Percentiles rank a stretch among this genome's conserved stretches.
These are phyloP conservation scores for Aspergillus sp. DNA, from an alignment of 2,329 filamentous ascomycete species.

Conservation along the genomic window DNA sequence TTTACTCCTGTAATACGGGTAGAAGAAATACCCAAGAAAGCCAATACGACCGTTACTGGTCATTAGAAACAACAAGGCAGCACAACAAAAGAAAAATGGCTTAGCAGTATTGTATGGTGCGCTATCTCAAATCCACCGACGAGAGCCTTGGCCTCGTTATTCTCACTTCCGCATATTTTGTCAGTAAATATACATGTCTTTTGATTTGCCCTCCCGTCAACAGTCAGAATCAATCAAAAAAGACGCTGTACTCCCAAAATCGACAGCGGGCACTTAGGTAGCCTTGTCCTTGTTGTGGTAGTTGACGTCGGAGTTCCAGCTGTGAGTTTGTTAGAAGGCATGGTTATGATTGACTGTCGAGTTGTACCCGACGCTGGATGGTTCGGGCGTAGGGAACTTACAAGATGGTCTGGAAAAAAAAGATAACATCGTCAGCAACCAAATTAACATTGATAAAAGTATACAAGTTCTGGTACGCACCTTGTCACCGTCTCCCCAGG, in stretches of 20 bases:
- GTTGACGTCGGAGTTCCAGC: conserved; percentile 96
- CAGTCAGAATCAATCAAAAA: conserved; percentile 6
- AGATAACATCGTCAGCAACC: conserved; percentile 10
- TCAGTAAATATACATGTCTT: conserved; percentile 37
- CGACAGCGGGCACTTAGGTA: conserved; percentile 32
- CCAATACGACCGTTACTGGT: background rate
- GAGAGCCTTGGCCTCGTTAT: background rate
- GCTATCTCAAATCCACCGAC: conserved; percentile 18
- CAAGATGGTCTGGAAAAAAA: conserved; percentile 61
- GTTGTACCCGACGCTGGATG: background rate
- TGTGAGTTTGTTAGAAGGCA: conserved; percentile 39
- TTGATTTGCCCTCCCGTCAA: conserved; percentile 1
- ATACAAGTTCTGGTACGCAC: conserved; percentile 48
- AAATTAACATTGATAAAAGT: background rate
- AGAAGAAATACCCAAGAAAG: background rate
- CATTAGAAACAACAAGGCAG: background rate
- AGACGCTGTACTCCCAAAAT: conserved; percentile 6
- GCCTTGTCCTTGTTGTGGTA: conserved; percentile 91
- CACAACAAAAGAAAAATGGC: conserved; percentile 19
- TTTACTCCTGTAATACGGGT: background rate
- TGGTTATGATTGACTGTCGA: background rate
- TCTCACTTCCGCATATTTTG: conserved; percentile 17
- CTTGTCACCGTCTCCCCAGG: conserved; percentile 96
- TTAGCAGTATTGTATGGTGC: conserved; percentile 16
- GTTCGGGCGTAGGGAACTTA: conserved; percentile 47